Evolutionary conservation across 2,329 filamentous ascomycete species (phyloP), one percentile per base, ranked within the genome.

Genomic region (Xenoacremonium recifei): DNA sequence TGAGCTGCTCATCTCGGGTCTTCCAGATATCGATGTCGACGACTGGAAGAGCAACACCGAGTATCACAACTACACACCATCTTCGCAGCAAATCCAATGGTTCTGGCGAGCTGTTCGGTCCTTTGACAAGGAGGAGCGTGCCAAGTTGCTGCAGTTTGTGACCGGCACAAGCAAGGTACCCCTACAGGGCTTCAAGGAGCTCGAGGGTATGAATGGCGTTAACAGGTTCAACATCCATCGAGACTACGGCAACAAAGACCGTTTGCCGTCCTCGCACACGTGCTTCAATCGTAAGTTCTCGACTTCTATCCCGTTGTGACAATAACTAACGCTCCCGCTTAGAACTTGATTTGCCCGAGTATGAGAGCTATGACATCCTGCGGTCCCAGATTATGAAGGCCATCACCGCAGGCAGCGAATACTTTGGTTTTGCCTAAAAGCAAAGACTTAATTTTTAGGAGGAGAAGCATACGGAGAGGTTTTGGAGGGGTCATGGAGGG

Each of bases 11-110:
- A 99, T 99, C 61, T 99, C 93, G 37, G 93, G 93, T 62, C 77
- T 99, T 38, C 93, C 93, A 2, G 93, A 99, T 61, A 96, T 99
- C 55, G 92, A 99, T 56, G 82, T 97, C 30, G 93, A 99, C 60
- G 93, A 99, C 69, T 99, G 93, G 93, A 96, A 96, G 79, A 90
- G 88, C 69, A 96, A 96, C 68, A 95, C 92, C 3, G 95, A 99
- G 63, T 97, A 99, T 59, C 92, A 97, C 69, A 97, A 97, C 67
- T 99, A 99, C 71, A 89, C 82, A 4, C 85, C 89, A 21, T 92
- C 91, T 1, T 96, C 93, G 3, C 88, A 89, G 33, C 95, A 99
- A 64, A 96, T 99, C 45, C 91, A 97, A 65, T 99, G 93, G 93
- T 99, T 99, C 81, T 99, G 93, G 93, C 86, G 95, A 59, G 93